Evolutionary conservation across 1,284 basidiomycete genomes (phyloP).

Genomic region (Marasmius tenuissimus): DNA sequence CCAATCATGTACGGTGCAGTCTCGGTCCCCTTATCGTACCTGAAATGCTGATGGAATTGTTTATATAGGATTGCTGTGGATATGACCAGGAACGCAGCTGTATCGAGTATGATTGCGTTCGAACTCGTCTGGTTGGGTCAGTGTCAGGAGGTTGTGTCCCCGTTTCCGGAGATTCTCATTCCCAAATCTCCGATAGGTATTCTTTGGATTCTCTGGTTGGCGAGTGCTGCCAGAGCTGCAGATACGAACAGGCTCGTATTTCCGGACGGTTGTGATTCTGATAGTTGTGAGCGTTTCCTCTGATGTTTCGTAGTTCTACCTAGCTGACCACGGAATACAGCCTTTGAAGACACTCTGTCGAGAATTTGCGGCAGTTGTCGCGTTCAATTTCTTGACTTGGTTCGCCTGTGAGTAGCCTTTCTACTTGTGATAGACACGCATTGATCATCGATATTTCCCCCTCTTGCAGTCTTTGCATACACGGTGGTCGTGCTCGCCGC

Average conservation of each 20-base stretch:
- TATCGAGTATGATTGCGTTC: constrained; percentile 42
- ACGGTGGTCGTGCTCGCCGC: no score
- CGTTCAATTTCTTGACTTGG: constrained; percentile 45
- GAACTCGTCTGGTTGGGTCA: constrained; percentile 44
- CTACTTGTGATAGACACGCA: no score
- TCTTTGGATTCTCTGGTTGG: constrained; percentile 60
- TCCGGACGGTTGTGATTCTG: constrained; percentile 20
- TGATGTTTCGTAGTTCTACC: neutral
- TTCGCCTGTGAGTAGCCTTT: no score
- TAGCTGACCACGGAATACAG: neutral
- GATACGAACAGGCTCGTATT: constrained; percentile 20
- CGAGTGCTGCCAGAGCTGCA: constrained; percentile 42
- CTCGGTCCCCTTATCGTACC: neutral
- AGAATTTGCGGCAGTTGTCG: constrained; percentile 44
- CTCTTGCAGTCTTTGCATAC: no score
- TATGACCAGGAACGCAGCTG: constrained; percentile 40
- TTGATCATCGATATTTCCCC: no score
- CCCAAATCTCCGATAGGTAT: constrained; percentile 33
- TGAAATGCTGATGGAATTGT: constrained; percentile 19
- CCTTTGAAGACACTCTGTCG: constrained; percentile 33
- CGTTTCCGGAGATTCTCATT: neutral
- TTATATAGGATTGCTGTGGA: constrained; percentile 39
- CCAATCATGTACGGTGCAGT: constrained; percentile 43
- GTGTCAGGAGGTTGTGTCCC: constrained; percentile 14
- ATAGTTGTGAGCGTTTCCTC: constrained; percentile 15